A percentile compares a stretch with the other conserved stretches of the same genome.
These are phyloP conservation scores for Echinosophora koreensis DNA, from an alignment of 306 rosid genomes.

Conservation along the genomic window DNA sequence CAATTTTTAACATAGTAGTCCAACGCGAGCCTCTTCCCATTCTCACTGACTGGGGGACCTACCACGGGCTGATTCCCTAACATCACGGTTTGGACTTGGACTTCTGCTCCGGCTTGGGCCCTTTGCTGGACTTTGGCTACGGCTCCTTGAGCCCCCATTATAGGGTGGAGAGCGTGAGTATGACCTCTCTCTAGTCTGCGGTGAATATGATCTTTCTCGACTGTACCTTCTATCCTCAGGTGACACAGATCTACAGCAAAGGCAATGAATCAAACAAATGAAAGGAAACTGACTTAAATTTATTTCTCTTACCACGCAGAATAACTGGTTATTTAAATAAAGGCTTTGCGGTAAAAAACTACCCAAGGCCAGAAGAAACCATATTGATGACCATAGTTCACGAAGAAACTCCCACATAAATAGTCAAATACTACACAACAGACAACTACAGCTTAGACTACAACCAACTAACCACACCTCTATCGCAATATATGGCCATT, in stretches of 20 bases:
- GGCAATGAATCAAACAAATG: neutral
- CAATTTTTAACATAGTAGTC: constrained; percentile 19
- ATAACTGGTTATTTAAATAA: neutral
- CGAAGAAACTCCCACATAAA: neutral
- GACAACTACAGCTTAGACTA: neutral
- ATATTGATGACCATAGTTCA: constrained; percentile 16
- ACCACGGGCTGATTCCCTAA: constrained; percentile 60
- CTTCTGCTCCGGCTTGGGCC: constrained; percentile 60
- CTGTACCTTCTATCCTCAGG: constrained; percentile 76
- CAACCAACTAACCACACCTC: neutral
- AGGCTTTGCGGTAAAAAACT: neutral
- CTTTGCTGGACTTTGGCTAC: constrained; percentile 73
- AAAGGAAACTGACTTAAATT: neutral
- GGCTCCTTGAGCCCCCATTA: constrained; percentile 81
- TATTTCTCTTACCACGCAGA: neutral
- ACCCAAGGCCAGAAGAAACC: neutral
- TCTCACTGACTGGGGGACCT: constrained; percentile 75
- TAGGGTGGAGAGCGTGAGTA: constrained; percentile 72
- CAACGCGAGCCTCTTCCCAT: constrained; percentile 13
- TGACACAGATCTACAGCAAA: constrained; percentile 69
- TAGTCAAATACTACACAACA: neutral
- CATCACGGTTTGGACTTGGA: constrained; percentile 60
- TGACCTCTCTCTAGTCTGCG: constrained; percentile 64
- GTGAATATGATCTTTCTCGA: constrained; percentile 70
- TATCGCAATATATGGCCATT: neutral